Evolutionary conservation across 2,329 filamentous ascomycete genomes (phyloP).

Genomic region (Podosphaera leucotricha): DNA sequence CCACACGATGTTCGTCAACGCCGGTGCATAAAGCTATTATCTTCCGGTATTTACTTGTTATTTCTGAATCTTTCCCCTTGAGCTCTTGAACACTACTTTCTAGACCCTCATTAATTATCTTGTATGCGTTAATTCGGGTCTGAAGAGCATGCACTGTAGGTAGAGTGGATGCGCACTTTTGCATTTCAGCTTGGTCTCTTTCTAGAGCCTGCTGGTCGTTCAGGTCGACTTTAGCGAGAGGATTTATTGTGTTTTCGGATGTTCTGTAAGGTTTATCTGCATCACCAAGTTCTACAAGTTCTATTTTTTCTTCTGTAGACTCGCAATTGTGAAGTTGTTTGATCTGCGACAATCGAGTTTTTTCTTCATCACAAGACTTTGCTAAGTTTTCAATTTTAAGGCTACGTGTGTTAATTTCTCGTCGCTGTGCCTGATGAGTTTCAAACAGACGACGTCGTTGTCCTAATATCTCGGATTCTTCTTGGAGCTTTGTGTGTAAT

Average conservation of each 20-base stretch:
- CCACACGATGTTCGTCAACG: conserved; percentile 42
- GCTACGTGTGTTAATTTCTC: conserved; percentile 36
- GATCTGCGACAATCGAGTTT: conserved; percentile 26
- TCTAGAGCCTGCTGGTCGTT: conserved; percentile 19
- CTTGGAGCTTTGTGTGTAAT: conserved; percentile 58
- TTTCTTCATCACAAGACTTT: conserved; percentile 48
- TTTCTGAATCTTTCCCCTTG: conserved; percentile 55
- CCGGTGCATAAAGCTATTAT: conserved; percentile 74
- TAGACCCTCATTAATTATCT: conserved; percentile 41
- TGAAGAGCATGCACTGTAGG: conserved; percentile 37
- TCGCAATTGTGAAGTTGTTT: conserved; percentile 23
- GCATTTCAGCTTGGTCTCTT: conserved; percentile 19
- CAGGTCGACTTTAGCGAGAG: conserved; percentile 11
- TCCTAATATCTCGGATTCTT: conserved; percentile 54
- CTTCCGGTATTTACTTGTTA: conserved; percentile 69
- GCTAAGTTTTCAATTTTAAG: conserved; percentile 60
- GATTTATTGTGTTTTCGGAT: conserved; percentile 8
- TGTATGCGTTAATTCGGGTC: conserved; percentile 46
- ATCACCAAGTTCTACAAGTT: conserved; percentile 17
- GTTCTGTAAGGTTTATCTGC: conserved; percentile 14
- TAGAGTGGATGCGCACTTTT: conserved; percentile 20
- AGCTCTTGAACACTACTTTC: conserved; percentile 44
- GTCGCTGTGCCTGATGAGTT: conserved; percentile 38
- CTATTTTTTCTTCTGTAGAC: conserved; percentile 30
- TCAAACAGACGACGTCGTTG: conserved; percentile 56